These are phyloP conservation scores for Collybia sordida DNA, from an alignment of 768 basidiomycete species.

Conservation along the genomic window DNA sequence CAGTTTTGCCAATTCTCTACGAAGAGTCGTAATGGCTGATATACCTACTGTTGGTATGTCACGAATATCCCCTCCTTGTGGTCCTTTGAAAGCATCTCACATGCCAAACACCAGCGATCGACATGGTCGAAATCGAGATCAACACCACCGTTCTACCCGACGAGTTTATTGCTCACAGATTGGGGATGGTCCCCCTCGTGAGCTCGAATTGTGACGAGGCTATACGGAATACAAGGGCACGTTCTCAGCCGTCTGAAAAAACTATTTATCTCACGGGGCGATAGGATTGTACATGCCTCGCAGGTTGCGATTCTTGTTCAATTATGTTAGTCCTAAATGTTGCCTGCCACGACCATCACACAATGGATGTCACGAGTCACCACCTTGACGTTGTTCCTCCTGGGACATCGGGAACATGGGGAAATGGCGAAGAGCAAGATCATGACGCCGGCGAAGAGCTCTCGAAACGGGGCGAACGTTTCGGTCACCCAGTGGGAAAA, in stretches of 20 bases:
- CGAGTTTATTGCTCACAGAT: conserved; percentile 94
- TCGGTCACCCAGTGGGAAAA: conserved; percentile 86
- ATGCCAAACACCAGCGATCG: conserved; percentile 67
- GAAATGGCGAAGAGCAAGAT: conserved; percentile 28
- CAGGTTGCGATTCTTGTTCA: conserved; percentile 84
- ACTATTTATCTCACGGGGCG: neutral
- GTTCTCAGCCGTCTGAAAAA: conserved; percentile 18
- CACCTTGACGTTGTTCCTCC: conserved; percentile 67
- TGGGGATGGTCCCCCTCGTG: conserved; percentile 90
- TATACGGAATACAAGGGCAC: conserved; percentile 74
- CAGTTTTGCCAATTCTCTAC: conserved; percentile 92
- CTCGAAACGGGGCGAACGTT: conserved; percentile 67
- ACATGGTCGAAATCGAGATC: conserved; percentile 89
- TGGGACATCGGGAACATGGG: conserved; percentile 19
- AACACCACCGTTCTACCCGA: conserved; percentile 95
- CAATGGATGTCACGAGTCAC: conserved; percentile 85
- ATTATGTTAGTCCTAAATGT: conserved; percentile 81
- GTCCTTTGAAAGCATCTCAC: conserved; percentile 1
- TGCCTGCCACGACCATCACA: conserved; percentile 66
- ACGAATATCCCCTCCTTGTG: neutral
- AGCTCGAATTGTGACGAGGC: conserved; percentile 88
- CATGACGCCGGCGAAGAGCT: conserved; percentile 64
- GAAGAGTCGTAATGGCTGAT: conserved; percentile 94
- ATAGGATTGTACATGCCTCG: conserved; percentile 90
- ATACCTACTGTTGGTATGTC: conserved; percentile 90